These are phyloP conservation scores for Diplosphaera chodatii DNA, from an alignment of 139 green algal genomes.

Conservation along the genomic window DNA sequence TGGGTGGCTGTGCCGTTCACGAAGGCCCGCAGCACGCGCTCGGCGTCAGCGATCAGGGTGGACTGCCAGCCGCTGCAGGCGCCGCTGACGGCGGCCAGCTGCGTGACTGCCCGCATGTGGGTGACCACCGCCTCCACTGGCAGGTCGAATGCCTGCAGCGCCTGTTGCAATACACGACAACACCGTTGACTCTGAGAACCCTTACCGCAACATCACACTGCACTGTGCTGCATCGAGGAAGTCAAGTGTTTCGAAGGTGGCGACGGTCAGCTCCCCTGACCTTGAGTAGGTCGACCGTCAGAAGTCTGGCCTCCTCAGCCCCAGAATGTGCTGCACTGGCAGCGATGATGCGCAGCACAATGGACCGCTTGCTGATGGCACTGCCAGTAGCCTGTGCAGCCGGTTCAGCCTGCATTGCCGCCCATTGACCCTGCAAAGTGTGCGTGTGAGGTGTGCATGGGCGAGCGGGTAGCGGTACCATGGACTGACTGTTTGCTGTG, in stretches of 20 bases:
- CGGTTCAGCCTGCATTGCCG: neutral
- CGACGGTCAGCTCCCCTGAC: constrained; percentile 7
- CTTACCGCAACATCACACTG: too few relatives aligned
- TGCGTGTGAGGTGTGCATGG: too few relatives aligned
- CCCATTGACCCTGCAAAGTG: neutral
- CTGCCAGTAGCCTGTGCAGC: neutral
- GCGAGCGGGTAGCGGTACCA: too few relatives aligned
- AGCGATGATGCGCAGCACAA: constrained; percentile 61
- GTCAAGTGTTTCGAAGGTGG: too few relatives aligned
- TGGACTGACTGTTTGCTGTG: too few relatives aligned
- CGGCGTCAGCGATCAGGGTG: constrained; percentile 1
- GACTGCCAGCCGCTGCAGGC: neutral
- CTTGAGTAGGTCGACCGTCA: constrained; percentile 51
- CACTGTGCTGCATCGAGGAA: too few relatives aligned
- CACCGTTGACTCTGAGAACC: neutral
- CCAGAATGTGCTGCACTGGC: constrained; percentile 54
- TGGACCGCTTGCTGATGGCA: constrained; percentile 19
- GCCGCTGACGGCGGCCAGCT: constrained; percentile 13
- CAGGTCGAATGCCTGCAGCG: constrained; percentile 46
- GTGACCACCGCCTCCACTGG: constrained; percentile 38
- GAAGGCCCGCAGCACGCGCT: constrained; percentile 11
- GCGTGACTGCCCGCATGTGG: constrained; percentile 43
- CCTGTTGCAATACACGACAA: constrained; percentile 20
- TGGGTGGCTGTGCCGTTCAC: neutral
- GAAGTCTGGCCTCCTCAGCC: constrained; percentile 29